Conservation (phyloP, 768 basidiomycete species). For the Botryobasidium botryosum region DNA sequence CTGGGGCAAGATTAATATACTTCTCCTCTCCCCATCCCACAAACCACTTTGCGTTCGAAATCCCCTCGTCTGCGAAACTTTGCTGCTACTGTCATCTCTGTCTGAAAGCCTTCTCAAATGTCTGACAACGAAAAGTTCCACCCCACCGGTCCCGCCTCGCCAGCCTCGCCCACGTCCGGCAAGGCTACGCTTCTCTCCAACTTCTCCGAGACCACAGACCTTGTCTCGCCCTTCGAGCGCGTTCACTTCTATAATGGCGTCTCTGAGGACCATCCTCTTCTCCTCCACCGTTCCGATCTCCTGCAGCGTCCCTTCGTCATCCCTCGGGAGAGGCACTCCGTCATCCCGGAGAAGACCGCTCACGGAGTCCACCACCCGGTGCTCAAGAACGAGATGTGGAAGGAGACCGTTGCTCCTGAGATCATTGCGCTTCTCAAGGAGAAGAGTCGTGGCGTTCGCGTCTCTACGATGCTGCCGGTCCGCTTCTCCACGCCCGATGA, state of each 20-base stretch:
- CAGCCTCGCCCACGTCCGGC: slow-evolving; percentile 5
- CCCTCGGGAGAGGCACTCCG: slow-evolving; percentile 2
- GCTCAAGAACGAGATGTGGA: slow-evolving; percentile 4
- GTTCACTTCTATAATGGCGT: slow-evolving; percentile 4
- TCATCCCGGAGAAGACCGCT: slow-evolving; percentile 7
- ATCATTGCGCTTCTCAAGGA: slow-evolving; percentile 6
- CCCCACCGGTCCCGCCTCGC: neutral
- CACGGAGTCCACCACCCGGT: slow-evolving; percentile 1
- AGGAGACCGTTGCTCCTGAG: slow-evolving; percentile 8
- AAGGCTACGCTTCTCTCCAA: neutral
- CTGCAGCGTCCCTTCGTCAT: slow-evolving; percentile 7
- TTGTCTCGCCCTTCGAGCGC: slow-evolving; percentile 5
- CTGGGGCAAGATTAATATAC: too few species aligned
- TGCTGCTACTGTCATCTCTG: too few species aligned
- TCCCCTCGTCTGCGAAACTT: too few species aligned
- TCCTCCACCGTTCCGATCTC: slow-evolving; percentile 5
- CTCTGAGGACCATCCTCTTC: slow-evolving; percentile 4
- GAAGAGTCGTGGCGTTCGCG: slow-evolving; percentile 3
- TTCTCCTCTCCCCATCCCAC: too few species aligned
- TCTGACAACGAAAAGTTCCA: too few species aligned
- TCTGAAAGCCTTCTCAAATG: too few species aligned
- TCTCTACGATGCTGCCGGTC: slow-evolving; percentile 8
- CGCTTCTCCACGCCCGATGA: slow-evolving; percentile 7
- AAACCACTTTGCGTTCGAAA: too few species aligned
- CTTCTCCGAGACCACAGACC: slow-evolving; percentile 3